Conservation (phyloP, 2,329 filamentous ascomycete genomes). For the Stemphylium vesicarium region DNA sequence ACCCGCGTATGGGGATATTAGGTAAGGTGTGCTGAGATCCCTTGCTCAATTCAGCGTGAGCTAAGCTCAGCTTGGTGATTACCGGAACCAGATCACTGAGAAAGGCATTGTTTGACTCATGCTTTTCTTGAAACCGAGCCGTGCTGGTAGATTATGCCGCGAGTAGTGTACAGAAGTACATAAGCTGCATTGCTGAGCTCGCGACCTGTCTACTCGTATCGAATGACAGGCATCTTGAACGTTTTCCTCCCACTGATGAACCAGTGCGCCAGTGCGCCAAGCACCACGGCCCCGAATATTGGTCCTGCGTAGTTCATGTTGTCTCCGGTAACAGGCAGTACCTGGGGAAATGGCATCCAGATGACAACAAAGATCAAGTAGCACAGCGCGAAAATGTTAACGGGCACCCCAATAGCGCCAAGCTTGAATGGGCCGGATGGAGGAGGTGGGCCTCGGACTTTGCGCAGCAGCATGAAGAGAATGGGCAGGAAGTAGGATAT, state of each 20-base stretch:
- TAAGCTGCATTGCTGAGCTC: no score
- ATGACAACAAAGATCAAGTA: constrained; percentile 35
- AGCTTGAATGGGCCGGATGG: constrained; percentile 39
- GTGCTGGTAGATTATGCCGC: no score
- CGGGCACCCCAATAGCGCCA: constrained; percentile 28
- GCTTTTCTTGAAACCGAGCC: no score
- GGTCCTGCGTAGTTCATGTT: constrained; percentile 44
- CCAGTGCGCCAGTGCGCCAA: constrained; percentile 32
- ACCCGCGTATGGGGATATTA: no score
- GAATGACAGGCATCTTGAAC: constrained; percentile 30
- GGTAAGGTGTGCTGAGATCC: no score
- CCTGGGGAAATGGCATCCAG: constrained; percentile 41
- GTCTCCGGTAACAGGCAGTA: constrained; percentile 34
- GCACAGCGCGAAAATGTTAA: constrained; percentile 35
- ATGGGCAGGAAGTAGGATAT: constrained; percentile 44
- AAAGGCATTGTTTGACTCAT: no score
- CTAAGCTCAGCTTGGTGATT: no score
- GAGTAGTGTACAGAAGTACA: no score
- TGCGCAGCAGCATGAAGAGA: constrained; percentile 33
- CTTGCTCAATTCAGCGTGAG: no score
- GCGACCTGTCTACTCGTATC: constrained; percentile 22
- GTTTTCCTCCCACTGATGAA: constrained; percentile 24
- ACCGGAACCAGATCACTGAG: no score
- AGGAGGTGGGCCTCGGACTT: constrained; percentile 24
- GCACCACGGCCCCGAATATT: constrained; percentile 33